Percentiles rank a stretch among this genome's conserved stretches.
These are phyloP conservation scores for Diospyros lotus DNA, from an alignment of 148 eudicot genomes.

Conservation along the genomic window DNA sequence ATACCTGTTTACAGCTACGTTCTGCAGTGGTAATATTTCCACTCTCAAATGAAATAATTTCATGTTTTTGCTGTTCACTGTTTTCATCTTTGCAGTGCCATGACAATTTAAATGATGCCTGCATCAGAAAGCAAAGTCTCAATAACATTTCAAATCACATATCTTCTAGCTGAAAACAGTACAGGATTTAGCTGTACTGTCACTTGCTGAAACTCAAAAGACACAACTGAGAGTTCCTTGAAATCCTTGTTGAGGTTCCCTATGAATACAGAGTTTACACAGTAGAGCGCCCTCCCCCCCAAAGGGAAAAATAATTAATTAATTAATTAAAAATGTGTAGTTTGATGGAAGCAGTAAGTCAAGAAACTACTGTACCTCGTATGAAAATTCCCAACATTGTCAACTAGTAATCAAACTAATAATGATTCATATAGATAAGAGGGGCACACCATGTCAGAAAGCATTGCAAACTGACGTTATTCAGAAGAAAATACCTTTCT, in stretches of 20 bases:
- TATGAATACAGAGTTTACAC: neutral
- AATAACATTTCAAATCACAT: neutral
- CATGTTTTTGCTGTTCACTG: constrained; percentile 81
- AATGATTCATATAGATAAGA: neutral
- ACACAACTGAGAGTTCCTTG: neutral
- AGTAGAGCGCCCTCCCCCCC: too few relatives aligned
- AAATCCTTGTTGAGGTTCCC: constrained; percentile 7
- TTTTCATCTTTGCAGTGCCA: constrained; percentile 82
- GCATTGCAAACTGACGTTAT: neutral
- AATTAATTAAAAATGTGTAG: too few relatives aligned
- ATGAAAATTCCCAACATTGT: neutral
- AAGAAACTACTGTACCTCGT: neutral
- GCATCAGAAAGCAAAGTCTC: constrained; percentile 19
- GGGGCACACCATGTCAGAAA: neutral
- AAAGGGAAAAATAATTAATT: too few relatives aligned
- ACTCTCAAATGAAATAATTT: constrained; percentile 86
- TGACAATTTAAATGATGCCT: constrained; percentile 93
- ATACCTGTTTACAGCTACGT: constrained; percentile 97
- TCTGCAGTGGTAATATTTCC: constrained; percentile 84
- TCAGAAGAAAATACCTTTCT: constrained; percentile 58
- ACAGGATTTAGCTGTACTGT: neutral
- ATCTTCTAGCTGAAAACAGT: neutral
- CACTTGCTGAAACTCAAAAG: too few relatives aligned
- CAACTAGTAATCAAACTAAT: neutral
- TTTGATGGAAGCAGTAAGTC: neutral